Conservation (phyloP, 2,329 filamentous ascomycete species). For the Paecilomyces sp. region DNA sequence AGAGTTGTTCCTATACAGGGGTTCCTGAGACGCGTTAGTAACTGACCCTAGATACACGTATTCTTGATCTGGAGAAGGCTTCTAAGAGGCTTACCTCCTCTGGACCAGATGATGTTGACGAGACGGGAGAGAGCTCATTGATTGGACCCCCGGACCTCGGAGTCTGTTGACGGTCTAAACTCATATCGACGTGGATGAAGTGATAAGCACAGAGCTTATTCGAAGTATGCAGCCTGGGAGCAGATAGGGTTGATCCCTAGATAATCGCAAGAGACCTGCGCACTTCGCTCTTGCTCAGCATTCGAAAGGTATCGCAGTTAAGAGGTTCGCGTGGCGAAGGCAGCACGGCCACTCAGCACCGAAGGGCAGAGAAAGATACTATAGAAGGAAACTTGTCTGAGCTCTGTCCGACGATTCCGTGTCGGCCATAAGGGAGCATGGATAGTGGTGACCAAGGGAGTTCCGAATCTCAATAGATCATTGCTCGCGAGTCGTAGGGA, state of each 20-base stretch:
- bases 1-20: conserved; percentile 6
- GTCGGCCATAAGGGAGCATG: not conserved
- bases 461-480: not conserved
- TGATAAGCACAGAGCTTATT: not conserved
- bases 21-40: conserved; percentile 11
- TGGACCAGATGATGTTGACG: conserved; percentile 9
- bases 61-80: not conserved
- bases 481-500: not conserved
- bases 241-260: not conserved
- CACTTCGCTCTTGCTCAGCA: not conserved
- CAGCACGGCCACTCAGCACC: not conserved
- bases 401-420: not conserved
- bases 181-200: conserved; percentile 18
- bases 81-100: conserved; percentile 14
- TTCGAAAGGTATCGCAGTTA: not conserved
- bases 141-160: conserved; percentile 8
- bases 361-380: not conserved
- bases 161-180: conserved; percentile 24
- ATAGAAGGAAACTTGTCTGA: not conserved
- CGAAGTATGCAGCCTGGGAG: not conserved
- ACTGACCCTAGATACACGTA: not conserved
- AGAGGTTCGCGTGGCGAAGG: not conserved
- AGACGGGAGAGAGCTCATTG: conserved; percentile 16
- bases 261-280: not conserved
- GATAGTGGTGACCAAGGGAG: not conserved